Conservation (phyloP, 73 alveolate genomes). For the Paramecium pentaurelia region DNA sequence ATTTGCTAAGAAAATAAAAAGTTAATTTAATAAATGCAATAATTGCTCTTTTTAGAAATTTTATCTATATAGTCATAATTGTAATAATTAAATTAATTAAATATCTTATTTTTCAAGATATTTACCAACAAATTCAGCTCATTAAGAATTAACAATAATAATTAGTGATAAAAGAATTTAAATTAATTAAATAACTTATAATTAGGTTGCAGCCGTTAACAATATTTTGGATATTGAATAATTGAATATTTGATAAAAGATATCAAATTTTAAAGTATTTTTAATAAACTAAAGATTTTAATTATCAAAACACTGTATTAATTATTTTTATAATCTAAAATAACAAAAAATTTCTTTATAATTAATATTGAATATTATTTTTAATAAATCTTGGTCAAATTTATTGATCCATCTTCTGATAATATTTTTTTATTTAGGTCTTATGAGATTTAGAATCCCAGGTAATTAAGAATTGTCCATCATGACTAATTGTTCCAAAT, state of each 20-base stretch:
- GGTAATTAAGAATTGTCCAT: too few species aligned
- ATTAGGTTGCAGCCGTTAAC: neutral
- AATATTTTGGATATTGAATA: neutral
- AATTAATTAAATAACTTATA: neutral
- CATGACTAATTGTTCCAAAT: too few species aligned
- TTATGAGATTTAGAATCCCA: too few species aligned
- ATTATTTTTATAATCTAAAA: too few species aligned
- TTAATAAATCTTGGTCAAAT: too few species aligned
- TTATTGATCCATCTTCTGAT: too few species aligned
- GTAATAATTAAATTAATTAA: neutral
- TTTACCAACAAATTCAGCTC: neutral
- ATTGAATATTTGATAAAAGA: neutral
- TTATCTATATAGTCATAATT: neutral
- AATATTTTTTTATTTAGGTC: too few species aligned
- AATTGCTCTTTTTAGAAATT: neutral
- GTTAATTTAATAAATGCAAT: neutral
- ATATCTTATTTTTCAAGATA: neutral
- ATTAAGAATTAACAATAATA: neutral
- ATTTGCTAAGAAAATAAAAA: neutral
- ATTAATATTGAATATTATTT: too few species aligned
- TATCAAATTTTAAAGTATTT: too few species aligned
- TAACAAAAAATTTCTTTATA: too few species aligned
- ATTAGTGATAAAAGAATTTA: neutral
- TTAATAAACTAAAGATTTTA: too few species aligned
- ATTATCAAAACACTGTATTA: too few species aligned